Evolutionary conservation across 2,329 filamentous ascomycete genomes (phyloP), one percentile per base, ranked within the genome.

Genomic region (Penicillium thymicola): DNA sequence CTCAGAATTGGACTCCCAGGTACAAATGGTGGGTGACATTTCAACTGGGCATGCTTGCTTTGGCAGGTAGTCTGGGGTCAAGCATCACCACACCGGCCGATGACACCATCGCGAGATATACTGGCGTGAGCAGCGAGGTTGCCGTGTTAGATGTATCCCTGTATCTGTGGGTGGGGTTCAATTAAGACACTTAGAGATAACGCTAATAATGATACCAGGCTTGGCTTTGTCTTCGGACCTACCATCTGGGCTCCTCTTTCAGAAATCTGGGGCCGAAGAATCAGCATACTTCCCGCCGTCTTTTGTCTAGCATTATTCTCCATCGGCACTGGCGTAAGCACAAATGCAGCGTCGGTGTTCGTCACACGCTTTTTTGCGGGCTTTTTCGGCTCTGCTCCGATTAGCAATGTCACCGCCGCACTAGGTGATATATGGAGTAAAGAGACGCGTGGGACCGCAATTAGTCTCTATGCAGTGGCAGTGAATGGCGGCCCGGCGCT

Each of bases 21-120:
- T 76, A 78, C 58, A 82, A 81, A 65, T 72, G 69, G 44, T 80
- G 74, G 70, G 70, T 82, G 49, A 82, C 80, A 0, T 71, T 81
- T 18, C 74, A 79, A 50, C 64, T 83, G 34, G 76, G 78, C 25
- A 72, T 82, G 71, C 69, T 83, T 16, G 80, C 81, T 1, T 65
- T 82, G n/a, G 70, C 74, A 9, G 79, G 78, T 16, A 79, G 75
- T 57, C 64, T 82, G 46, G 81, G 78, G 4, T 80, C 78, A 6
- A 80, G 78, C 18, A 81, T 84, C 54, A 78, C 80, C 38, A 71
- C 80, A 2, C 77, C 81, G 0, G 81, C 79, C 2, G 73, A 77
- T 44, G 46, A 68, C 4, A 68, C 62, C 1, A 77, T 84, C 37
- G 72, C 77, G 2, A 56, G 65, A 32, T 76, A 82, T 50, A 55